Evolutionary conservation across 2,329 filamentous ascomycete species (phyloP).

Genomic region (Claviceps fusiformis): DNA sequence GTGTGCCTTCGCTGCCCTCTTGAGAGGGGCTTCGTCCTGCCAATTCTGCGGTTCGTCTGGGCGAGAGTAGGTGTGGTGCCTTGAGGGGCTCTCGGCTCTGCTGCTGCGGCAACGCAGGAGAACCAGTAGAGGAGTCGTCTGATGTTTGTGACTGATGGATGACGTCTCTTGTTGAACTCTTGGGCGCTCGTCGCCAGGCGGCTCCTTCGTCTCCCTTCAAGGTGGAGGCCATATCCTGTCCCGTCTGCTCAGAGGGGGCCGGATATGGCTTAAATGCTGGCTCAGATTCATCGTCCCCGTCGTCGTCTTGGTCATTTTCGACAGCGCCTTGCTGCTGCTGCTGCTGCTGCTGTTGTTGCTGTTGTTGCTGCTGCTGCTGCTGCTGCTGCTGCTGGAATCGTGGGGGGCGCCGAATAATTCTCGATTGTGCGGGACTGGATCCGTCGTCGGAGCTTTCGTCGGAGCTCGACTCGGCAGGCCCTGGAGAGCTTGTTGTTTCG

Average conservation of each 20-base stretch:
- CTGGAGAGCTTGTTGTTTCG: conserved; percentile 17
- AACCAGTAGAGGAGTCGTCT: conserved; percentile 48
- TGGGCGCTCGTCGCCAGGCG: conserved; percentile 17
- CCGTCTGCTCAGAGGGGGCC: conserved; percentile 20
- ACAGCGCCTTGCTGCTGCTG: conserved; percentile 22
- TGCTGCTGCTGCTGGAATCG: conserved; percentile 24
- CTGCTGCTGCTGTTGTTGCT: conserved; percentile 7
- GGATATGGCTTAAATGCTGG: conserved; percentile 41
- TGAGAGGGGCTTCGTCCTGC: conserved; percentile 42
- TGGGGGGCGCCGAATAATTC: conserved; percentile 46
- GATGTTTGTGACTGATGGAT: conserved; percentile 41
- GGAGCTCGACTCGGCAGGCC: conserved; percentile 24
- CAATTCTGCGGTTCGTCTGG: conserved; percentile 45
- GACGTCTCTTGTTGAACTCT: conserved; percentile 18
- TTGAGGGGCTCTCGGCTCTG: conserved; percentile 18
- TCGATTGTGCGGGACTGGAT: conserved; percentile 41
- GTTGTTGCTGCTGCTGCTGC: too few relatives aligned
- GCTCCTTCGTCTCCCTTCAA: conserved; percentile 31
- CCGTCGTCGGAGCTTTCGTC: conserved; percentile 31
- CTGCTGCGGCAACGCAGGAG: conserved; percentile 21
- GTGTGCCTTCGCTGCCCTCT: conserved; percentile 59
- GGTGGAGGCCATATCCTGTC: conserved; percentile 38
- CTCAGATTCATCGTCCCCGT: conserved; percentile 44
- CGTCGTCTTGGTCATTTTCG: conserved; percentile 25
- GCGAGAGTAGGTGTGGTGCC: conserved; percentile 36